A percentile compares a stretch with the other conserved stretches of the same genome.
Conservation (phyloP, 495 filamentous ascomycete genomes). For the Margaritispora aquatica region DNA sequence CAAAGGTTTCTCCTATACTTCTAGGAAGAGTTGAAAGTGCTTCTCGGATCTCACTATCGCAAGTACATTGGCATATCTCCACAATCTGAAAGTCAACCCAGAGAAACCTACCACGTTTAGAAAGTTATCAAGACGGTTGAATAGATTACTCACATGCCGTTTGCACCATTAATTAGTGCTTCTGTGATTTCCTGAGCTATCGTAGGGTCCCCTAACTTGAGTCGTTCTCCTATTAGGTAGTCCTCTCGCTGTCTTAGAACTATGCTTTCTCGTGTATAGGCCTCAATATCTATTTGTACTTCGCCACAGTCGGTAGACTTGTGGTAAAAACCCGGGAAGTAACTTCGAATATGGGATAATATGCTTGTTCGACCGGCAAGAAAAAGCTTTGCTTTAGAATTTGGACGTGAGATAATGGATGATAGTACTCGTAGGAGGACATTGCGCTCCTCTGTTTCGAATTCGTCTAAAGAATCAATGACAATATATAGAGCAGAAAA, state of each 20-base stretch:
- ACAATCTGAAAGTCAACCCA: constrained; percentile 30
- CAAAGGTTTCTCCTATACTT: constrained; percentile 26
- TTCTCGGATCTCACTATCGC: constrained; percentile 31
- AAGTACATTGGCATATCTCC: constrained; percentile 29
- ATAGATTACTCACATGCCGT: constrained; percentile 21
- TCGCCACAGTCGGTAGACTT: constrained; percentile 8
- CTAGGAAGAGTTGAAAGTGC: constrained; percentile 27
- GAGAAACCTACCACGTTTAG: constrained; percentile 29
- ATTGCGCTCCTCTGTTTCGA: constrained; percentile 11
- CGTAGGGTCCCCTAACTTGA: constrained; percentile 14
- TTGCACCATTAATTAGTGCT: constrained; percentile 17
- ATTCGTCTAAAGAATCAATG: constrained; percentile 24
- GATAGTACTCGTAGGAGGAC: constrained; percentile 14
- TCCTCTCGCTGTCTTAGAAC: background rate
- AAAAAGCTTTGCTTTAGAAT: constrained; percentile 16
- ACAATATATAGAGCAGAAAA: constrained; percentile 15
- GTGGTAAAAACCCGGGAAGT: constrained; percentile 5
- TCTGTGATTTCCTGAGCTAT: constrained; percentile 18
- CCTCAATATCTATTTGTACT: constrained; percentile 22
- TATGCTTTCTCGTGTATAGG: constrained; percentile 18
- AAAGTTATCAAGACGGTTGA: background rate
- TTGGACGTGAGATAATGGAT: constrained; percentile 9
- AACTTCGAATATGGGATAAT: constrained; percentile 6
- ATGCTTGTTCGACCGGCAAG: constrained; percentile 10
- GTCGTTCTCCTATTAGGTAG: background rate